A percentile compares a stretch with the other conserved stretches of the same genome.
phyloP scores from a whole-genome alignment of 805 yeast species.

The Hanseniaspora meyeri region DNA sequence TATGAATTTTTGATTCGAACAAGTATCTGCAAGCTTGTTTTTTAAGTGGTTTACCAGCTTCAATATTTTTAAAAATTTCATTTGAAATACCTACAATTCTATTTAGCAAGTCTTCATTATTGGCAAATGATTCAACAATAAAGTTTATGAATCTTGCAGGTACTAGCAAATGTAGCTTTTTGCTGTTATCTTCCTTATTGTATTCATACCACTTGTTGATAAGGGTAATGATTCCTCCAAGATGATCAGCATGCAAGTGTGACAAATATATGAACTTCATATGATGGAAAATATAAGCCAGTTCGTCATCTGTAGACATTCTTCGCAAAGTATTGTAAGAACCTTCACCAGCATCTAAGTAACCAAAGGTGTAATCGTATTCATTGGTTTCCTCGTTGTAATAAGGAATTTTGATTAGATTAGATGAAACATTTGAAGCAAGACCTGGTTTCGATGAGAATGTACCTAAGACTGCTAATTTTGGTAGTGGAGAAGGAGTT shows the following conservation, averaged over 20 bases:
- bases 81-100: conserved; percentile 9
- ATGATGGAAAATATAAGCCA: conserved; percentile 41
- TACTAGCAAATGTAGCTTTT: conserved; percentile 44
- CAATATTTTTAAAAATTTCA: conserved; percentile 14
- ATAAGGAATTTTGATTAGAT: conserved; percentile 59
- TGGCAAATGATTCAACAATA: conserved; percentile 35
- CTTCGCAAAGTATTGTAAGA: conserved; percentile 64
- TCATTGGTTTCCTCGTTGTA: conserved; percentile 17
- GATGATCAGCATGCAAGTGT: conserved; percentile 96
- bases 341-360: conserved; percentile 94
- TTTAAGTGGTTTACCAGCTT: conserved; percentile 15
- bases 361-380: conserved; percentile 32
- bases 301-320: conserved; percentile 39
- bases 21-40: neutral
- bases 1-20: neutral
- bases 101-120: neutral
- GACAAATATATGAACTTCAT: conserved; percentile 57
- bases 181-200: conserved; percentile 29
- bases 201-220: conserved; percentile 52
- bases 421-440: conserved; percentile 73
- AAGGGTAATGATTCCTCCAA: conserved; percentile 65
- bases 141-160: conserved; percentile 69
- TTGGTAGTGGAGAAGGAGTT: conserved; percentile 20
- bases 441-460: conserved; percentile 85
- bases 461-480: conserved; percentile 72